Evolutionary conservation across 768 basidiomycete species (phyloP), one percentile per base, ranked within the genome.

Genomic region (Cystofilobasidium capitatum): DNA sequence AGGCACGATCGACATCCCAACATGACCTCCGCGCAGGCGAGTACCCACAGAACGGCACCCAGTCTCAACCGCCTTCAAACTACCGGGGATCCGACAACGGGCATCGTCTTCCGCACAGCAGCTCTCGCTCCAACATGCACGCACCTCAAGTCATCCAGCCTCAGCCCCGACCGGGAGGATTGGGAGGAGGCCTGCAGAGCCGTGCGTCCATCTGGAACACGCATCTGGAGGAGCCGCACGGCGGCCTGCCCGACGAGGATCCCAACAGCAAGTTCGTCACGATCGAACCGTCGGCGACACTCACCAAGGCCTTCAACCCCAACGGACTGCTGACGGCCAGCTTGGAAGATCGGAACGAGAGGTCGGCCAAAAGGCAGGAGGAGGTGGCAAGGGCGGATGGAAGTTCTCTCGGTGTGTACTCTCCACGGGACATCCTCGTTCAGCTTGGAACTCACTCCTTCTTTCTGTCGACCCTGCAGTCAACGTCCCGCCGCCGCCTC

Each of bases 311-410:
- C 1, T 96, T 97, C 74, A 88, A 89, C 0, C 91, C 93, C 4
- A 91, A 94, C 69, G 96, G 96, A 10, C 79, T 99, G 20, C 84
- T 99, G 45, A 92, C 91, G 66, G 91, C 91, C 63, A 96, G 96
- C 42, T 81, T 98, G 71, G 90, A 94, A 74, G 93, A 97, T 76
- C 91, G 91, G 76, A 87, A 93, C 76, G 92, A 96, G 74, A 85
- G 94, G 40, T 96, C 92, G 36, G 96, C 96, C 2, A 93, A 93
- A 77, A 83, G 87, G 62, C 91, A 97, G 73, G 94, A 99, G 76
- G 90, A 96, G 76, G 78, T 89, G 14, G 96, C 96, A 13, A 82
- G 93, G 40, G 93, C 96, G 78, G 86, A 82, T 9, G 96, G 96
- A 35, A 88, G 85, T 20, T 91, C 91, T 5, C 82, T 98, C 62